Conservation (phyloP, 176 grass and related monocot species). For the Carex myosuroides region DNA sequence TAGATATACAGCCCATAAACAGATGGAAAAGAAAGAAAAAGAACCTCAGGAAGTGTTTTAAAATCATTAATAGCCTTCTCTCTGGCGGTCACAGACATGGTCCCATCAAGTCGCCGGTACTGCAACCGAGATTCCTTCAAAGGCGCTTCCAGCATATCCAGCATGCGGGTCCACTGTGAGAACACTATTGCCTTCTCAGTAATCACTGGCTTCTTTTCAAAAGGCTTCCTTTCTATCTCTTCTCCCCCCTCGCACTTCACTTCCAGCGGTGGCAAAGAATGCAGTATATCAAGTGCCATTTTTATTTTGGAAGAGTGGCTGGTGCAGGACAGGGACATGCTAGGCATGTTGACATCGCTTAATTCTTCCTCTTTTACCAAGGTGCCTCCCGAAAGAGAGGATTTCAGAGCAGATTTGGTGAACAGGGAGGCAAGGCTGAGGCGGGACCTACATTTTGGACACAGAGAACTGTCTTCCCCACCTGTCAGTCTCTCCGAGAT, state of each 20-base stretch:
- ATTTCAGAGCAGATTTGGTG: conserved; percentile 69
- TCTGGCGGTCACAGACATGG: conserved; percentile 88
- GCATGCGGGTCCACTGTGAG: conserved; percentile 97
- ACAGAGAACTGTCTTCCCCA: conserved; percentile 62
- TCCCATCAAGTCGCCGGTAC: conserved; percentile 90
- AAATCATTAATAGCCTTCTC: conserved; percentile 95
- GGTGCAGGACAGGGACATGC: conserved; percentile 41
- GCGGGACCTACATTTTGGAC: conserved; percentile 54
- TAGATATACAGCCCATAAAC: neutral
- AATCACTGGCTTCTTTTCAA: conserved; percentile 35
- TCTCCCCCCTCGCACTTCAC: conserved; percentile 22
- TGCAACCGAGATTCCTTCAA: conserved; percentile 64
- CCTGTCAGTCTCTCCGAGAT: conserved; percentile 82
- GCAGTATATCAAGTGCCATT: conserved; percentile 72
- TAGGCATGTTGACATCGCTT: conserved; percentile 32
- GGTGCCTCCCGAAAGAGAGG: conserved; percentile 42
- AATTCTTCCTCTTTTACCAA: conserved; percentile 35
- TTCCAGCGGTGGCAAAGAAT: conserved; percentile 56
- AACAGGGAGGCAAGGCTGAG: conserved; percentile 66
- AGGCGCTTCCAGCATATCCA: conserved; percentile 84
- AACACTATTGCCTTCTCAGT: conserved; percentile 98
- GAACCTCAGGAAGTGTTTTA: conserved; percentile 85
- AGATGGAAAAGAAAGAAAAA: conserved; percentile 7
- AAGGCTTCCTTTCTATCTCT: conserved; percentile 20
- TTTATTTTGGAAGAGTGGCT: conserved; percentile 72